Base-by-base conservation (phyloP, 179 eudicot genomes). In the Heliamphora pulchella region DNA sequence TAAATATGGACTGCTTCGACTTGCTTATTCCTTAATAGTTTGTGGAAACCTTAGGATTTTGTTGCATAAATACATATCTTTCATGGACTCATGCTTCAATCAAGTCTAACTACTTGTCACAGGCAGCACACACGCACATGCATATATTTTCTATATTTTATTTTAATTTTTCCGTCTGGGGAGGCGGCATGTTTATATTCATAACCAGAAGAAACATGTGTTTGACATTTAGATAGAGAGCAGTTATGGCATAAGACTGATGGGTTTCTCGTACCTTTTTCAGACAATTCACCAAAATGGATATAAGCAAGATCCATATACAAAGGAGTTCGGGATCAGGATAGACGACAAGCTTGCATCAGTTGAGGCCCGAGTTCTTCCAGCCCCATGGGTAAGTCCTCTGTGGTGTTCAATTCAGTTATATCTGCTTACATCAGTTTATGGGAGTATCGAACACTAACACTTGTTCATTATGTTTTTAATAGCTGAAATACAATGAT, bases 361-460 rank as follows among this genome's bases (percentile, higher is more conserved):
- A 44, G 96, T 94, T 62, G 98, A 94, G 81, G 97, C 97, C 79
- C 91, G 98, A 63, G 92, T 94, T 82, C 94, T 94, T 83, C 97
- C 96, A 61, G 90, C 97, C 78, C 98, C 98, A n/a, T 90, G 95
- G 97, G 98, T 94, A 87, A 61, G 9, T 57, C 67, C 53, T 39
- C 64, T 39, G 13, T 3, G 9, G 15, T 54, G 59, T 75, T 17
- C 78, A 17, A 58, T 75, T 75, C 53, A 2, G 65, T 17, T 48
- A 48, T 43, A 20, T 68, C 15, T 77, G 51, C 1, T n/a, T 50
- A 20, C 76, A 61, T 43, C 41, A 20, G 0, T 55, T 70, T 65
- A 15, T 11, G 6, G 1, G 53, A 6, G 61, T 62, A 76, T 14
- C 1, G 22, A 67, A 13, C 64, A 1, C 10, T 43, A n/a, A 58